Base-by-base conservation (phyloP, 768 basidiomycete species). In the Suillus discolor region DNA sequence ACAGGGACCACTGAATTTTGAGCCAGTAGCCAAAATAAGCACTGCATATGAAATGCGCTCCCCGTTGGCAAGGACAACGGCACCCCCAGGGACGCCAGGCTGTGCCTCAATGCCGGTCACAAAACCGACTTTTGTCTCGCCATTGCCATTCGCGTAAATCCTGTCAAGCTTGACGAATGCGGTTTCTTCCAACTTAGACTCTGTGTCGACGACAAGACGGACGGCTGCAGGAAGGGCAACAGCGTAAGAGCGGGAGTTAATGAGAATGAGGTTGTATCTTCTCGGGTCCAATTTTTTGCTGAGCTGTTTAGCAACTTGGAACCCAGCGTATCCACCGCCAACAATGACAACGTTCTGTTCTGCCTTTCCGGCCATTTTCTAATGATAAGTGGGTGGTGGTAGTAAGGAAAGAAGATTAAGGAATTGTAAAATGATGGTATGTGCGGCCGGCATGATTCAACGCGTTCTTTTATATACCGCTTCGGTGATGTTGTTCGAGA, bases 1-100 rank as follows among this genome's bases (percentile, higher is more conserved):
- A 53, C 85, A 54, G 0, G 85, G 84, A 0, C 84, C 87, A 15
- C 72, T 69, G 86, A 86, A 91, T 5, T 68, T 74, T 47, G 80
- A 81, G 1, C 91, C 91, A 2, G 89, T 79, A 0, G 88, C 83
- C 41, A 92, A 74, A 44, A 92, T 80, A 51, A 92, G 84, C 25
- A 83, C 74, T 13, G 82, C 81, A 73, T 86, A 92, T 9, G 75
- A 72, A 15, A 91, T 65, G 57, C 71, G 72, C 60, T 86, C 81
- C 41, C 87, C 87, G 66, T 78, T 70, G 68, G 78, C 79, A 11
- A 92, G 80, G 6, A 81, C 76, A 7, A 91, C 80, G 25, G 82
- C 79, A 0, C 85, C 85, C n/a, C 81, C 80, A 16, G 74, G 70
- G 5, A 73, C 73, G 36, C 69, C 62, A 23, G 66, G 67, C 57